Conservation (phyloP, 2,329 filamentous ascomycete species). For the Escovopsis weberi region DNA sequence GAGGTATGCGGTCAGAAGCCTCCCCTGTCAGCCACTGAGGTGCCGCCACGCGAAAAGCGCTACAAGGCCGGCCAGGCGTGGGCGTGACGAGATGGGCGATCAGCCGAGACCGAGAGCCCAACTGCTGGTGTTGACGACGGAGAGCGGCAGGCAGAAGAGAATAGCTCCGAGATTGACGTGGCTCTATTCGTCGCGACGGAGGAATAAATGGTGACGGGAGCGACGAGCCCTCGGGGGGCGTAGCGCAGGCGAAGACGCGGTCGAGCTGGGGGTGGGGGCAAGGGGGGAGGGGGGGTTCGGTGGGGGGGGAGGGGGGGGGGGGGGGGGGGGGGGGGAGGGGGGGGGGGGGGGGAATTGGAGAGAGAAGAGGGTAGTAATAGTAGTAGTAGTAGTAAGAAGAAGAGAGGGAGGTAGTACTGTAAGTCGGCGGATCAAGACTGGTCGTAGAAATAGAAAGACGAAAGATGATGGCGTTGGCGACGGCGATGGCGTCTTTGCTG, state of each 20-base stretch:
- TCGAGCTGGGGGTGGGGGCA: not conserved
- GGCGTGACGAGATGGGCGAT: conserved; percentile 16
- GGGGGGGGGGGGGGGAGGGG: no score
- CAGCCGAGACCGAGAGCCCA: not conserved
- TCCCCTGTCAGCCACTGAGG: conserved; percentile 17
- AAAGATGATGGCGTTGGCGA: not conserved
- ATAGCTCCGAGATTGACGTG: no score
- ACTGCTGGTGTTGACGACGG: not conserved
- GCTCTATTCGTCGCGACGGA: not conserved
- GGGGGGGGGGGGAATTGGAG: no score
- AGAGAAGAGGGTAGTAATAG: no score
- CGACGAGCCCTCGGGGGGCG: not conserved
- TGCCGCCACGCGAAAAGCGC: conserved; percentile 20
- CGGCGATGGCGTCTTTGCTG: not conserved
- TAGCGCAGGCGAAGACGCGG: conserved; percentile 2
- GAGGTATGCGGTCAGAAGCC: conserved; percentile 6
- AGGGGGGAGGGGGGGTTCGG: no score
- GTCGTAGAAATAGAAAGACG: no score
- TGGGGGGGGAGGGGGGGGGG: no score
- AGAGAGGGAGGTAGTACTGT: no score
- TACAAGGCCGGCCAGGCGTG: conserved; percentile 18
- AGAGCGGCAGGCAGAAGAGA: not conserved
- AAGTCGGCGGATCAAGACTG: no score
- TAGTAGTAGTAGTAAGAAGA: no score
- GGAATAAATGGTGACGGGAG: not conserved